Conservation (phyloP, 148 eudicot genomes). For the Beta vulgaris region DNA sequence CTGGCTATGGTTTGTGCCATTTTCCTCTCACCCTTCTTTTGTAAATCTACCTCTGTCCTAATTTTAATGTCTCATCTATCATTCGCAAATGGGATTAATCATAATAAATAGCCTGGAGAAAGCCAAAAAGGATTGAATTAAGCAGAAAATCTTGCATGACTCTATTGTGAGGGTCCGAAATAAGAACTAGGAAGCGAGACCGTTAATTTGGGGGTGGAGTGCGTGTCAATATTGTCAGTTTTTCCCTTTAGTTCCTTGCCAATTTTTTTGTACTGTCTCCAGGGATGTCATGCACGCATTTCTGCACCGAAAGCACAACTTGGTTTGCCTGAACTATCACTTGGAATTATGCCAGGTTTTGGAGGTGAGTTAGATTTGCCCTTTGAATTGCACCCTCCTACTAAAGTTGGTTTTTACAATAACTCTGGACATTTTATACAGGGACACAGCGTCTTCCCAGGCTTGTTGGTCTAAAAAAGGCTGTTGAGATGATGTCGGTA, state of each 20-base stretch:
- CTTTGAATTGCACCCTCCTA: not conserved
- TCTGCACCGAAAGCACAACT: slow-evolving; percentile 78
- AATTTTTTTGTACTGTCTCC: slow-evolving; percentile 22
- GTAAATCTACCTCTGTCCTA: not conserved
- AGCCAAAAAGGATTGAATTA: no score
- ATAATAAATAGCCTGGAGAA: not conserved
- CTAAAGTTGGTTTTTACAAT: not conserved
- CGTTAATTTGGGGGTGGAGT: not conserved
- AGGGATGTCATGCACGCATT: slow-evolving; percentile 91
- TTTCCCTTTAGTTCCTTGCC: not conserved
- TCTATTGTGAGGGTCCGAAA: no score
- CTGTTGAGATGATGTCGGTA: slow-evolving; percentile 88
- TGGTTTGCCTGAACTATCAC: slow-evolving; percentile 87
- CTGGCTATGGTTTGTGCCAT: slow-evolving; percentile 68
- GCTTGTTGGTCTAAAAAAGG: slow-evolving; percentile 75
- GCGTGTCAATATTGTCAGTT: no score
- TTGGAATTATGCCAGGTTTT: slow-evolving; percentile 85
- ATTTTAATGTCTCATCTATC: not conserved
- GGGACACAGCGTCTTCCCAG: slow-evolving; percentile 98
- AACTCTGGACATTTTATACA: slow-evolving; percentile 25
- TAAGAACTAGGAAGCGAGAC: not conserved
- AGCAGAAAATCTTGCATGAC: not conserved
- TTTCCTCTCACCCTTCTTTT: not conserved
- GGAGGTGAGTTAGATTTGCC: slow-evolving; percentile 53
- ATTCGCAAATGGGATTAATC: not conserved